Evolutionary conservation across 2,329 filamentous ascomycete genomes (phyloP).

Genomic region (Fusarium sacchari): DNA sequence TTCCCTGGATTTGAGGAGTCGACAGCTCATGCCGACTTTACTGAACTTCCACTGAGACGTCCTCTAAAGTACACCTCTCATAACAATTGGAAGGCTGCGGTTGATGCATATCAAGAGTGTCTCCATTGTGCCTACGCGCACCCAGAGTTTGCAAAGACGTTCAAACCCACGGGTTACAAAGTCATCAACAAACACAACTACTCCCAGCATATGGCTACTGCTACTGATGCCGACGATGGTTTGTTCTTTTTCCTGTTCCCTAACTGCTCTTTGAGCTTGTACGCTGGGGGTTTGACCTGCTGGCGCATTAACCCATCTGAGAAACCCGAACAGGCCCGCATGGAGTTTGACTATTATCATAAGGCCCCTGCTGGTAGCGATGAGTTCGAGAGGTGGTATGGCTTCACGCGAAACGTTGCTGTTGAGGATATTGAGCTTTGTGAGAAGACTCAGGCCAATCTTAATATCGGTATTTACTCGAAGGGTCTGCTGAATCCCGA

Average conservation of each 20-base stretch:
- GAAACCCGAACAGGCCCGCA: background rate
- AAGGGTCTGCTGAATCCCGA: background rate
- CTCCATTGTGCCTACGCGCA: background rate
- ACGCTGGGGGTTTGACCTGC: background rate
- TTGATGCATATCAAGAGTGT: background rate
- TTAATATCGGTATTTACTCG: background rate
- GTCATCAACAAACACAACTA: background rate
- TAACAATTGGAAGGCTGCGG: background rate
- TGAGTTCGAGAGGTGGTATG: background rate
- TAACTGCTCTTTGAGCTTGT: background rate
- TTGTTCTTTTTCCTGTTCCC: background rate
- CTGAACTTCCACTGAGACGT: rapidly evolving
- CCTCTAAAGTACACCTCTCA: background rate
- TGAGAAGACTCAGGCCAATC: rapidly evolving
- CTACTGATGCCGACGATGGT: rapidly evolving
- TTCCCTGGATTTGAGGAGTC: background rate
- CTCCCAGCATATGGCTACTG: background rate
- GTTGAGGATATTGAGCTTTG: background rate
- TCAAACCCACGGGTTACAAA: background rate
- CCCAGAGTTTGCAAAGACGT: background rate
- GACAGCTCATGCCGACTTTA: background rate
- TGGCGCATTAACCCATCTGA: background rate
- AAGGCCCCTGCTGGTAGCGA: background rate
- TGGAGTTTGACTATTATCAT: background rate
- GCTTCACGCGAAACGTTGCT: background rate